phyloP scores from a whole-genome alignment of 768 basidiomycete genomes.

The Russula foetens region DNA sequence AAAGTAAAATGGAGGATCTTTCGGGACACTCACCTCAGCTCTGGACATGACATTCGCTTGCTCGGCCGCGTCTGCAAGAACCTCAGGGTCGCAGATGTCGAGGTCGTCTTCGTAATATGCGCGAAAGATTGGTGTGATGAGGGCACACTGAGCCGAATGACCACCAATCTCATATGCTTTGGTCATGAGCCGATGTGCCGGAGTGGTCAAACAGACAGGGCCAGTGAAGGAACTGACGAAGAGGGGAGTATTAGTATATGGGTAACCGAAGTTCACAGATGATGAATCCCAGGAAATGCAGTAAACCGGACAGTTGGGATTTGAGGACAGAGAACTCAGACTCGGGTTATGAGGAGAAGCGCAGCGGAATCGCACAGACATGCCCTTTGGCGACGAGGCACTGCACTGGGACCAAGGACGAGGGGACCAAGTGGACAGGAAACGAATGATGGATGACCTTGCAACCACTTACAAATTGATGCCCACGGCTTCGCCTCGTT shows the following conservation, averaged over 20 bases:
- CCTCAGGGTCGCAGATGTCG: slow-evolving; percentile 51
- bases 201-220: slow-evolving; percentile 53
- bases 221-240: slow-evolving; percentile 47
- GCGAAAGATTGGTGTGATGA: slow-evolving; percentile 54
- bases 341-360: background rate
- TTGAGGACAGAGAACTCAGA: too few relatives aligned
- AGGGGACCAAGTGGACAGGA: background rate
- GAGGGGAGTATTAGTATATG: background rate
- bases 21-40: slow-evolving; percentile 41
- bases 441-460: background rate
- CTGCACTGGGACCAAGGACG: background rate
- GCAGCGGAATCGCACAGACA: background rate
- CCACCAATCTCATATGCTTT: slow-evolving; percentile 62
- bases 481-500: slow-evolving; percentile 33
- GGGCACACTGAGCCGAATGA: slow-evolving; percentile 46
- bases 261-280: background rate
- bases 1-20: background rate
- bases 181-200: slow-evolving; percentile 62
- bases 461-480: slow-evolving; percentile 37
- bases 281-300: background rate
- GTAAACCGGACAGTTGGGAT: background rate
- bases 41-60: slow-evolving; percentile 48
- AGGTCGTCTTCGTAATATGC: slow-evolving; percentile 56
- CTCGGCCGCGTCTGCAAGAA: slow-evolving; percentile 54
- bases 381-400: background rate